Percentiles rank a stretch among this genome's conserved stretches.
phyloP scores from a whole-genome alignment of 225 moss, liverwort and hornwort species.

The Physcomitrellopsis africana region DNA sequence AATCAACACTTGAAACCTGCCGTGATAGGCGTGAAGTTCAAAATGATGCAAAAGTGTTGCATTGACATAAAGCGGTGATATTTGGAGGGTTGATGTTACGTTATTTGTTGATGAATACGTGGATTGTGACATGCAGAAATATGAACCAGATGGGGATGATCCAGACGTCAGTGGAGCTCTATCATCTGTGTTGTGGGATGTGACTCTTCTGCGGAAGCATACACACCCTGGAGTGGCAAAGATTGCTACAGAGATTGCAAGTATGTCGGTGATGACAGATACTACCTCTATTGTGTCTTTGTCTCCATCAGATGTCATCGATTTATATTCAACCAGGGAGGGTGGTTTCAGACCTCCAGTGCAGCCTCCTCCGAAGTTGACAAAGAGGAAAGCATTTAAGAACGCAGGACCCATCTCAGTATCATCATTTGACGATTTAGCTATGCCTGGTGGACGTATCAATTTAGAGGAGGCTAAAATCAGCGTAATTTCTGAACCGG shows the following conservation, averaged over 20 bases:
- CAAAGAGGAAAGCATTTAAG: conserved; percentile 36
- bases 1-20: too few relatives aligned
- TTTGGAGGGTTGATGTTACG: not conserved
- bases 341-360: conserved; percentile 52
- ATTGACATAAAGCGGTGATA: conserved; percentile 2
- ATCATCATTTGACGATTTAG: conserved; percentile 36
- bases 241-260: conserved; percentile 51
- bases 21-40: too few relatives aligned
- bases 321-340: conserved; percentile 44
- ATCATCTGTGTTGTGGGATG: conserved; percentile 73
- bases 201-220: conserved; percentile 60
- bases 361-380: conserved; percentile 37
- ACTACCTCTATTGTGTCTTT: conserved; percentile 48
- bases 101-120: not conserved
- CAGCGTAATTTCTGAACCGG: conserved; percentile 23
- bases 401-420: conserved; percentile 34
- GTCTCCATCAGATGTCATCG: conserved; percentile 57
- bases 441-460: conserved; percentile 23
- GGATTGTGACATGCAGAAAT: conserved; percentile 40
- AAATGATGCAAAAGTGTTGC: not conserved
- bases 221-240: conserved; percentile 59
- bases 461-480: conserved; percentile 34
- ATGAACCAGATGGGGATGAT: conserved; percentile 63
- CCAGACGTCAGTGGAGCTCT: conserved; percentile 81
- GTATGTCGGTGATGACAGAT: conserved; percentile 52